phyloP scores from a whole-genome alignment of 108 stramenopile species.

The Aurantiochytrium sp. region DNA sequence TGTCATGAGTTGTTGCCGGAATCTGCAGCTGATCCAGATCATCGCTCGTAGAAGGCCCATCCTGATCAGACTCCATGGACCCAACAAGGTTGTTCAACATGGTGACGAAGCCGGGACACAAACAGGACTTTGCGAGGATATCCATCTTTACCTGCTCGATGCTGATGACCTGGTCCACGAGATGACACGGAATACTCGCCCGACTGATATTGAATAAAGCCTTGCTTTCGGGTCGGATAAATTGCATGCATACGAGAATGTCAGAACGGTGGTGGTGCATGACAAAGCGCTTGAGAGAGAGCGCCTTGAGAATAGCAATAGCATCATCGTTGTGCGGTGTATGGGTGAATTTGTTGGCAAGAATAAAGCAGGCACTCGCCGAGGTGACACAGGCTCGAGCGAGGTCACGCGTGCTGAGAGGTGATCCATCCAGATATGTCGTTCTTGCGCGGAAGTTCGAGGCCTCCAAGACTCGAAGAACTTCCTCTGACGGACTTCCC shows the following conservation, averaged over 20 bases:
- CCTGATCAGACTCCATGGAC: background rate
- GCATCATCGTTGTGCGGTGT: background rate
- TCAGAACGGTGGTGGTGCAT: background rate
- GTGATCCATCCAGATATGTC: conserved; percentile 7
- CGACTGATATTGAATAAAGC: background rate
- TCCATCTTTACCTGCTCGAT: conserved; percentile 12
- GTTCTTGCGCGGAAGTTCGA: background rate
- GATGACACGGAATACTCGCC: background rate
- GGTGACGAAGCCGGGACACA: conserved; percentile 14
- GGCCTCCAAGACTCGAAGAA: background rate
- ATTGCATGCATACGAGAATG: conserved; percentile 11
- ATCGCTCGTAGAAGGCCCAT: background rate
- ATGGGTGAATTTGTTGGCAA: background rate
- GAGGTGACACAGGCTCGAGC: background rate
- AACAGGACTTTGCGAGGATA: conserved; percentile 3
- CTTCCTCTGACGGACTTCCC: background rate
- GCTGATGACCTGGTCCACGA: conserved; percentile 5
- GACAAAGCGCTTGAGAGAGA: conserved; percentile 5
- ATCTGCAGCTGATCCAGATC: background rate
- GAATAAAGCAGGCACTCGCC: background rate
- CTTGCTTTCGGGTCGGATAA: conserved; percentile 18
- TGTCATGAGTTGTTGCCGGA: too few species aligned
- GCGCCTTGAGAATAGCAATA: background rate
- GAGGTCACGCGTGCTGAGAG: background rate
- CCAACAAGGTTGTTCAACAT: conserved; percentile 17